Evolutionary conservation across 2,329 filamentous ascomycete genomes (phyloP), one percentile per base, ranked within the genome.

Genomic region (Neonectria magnoliae): DNA sequence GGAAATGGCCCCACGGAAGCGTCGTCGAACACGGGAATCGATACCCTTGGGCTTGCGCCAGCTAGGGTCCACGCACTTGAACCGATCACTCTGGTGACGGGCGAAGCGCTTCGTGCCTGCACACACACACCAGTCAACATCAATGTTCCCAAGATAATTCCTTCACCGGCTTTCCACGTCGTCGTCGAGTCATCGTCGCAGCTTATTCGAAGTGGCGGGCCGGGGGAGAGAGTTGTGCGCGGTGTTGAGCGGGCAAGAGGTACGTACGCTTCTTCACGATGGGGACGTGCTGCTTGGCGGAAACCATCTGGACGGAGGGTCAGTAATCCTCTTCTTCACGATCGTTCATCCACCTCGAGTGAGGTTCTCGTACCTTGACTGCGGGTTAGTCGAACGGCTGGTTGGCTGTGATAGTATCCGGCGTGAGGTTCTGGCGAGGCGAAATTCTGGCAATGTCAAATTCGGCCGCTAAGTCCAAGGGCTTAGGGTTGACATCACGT

Each of bases 31-130:
- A 80, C 93, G 88, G 88, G 94, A 97, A 87, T 99, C 96, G 85
- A 99, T 99, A 93, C 96, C 96, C 93, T 99, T 99, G 77, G 96
- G 96, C 90, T 98, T 99, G 87, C 96, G 92, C 96, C 96, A 99
- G 89, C 89, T 91, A 76, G 92, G 82, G 81, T 88, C 91, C 76
- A 98, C 91, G 82, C 96, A 91, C 87, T 91, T 97, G 89, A 97
- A 99, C 82, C 91, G 91, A 86, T 98, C 96, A 84, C 89, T 93
- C 91, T 99, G 96, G 88, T 99, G 96, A 83, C 96, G 93, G 85
- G 90, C 90, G 92, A 98, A 99, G 87, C 88, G 89, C 90, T 94
- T 93, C 81, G 92, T 94, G 90, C 91, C 93, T 97, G 79, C 81
- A 81, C 22, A 59, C 29, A 62, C 29, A 62, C 57, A 76, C 76